These are phyloP conservation scores for Suillus subaureus DNA, from an alignment of 768 basidiomycete species.

Conservation along the genomic window DNA sequence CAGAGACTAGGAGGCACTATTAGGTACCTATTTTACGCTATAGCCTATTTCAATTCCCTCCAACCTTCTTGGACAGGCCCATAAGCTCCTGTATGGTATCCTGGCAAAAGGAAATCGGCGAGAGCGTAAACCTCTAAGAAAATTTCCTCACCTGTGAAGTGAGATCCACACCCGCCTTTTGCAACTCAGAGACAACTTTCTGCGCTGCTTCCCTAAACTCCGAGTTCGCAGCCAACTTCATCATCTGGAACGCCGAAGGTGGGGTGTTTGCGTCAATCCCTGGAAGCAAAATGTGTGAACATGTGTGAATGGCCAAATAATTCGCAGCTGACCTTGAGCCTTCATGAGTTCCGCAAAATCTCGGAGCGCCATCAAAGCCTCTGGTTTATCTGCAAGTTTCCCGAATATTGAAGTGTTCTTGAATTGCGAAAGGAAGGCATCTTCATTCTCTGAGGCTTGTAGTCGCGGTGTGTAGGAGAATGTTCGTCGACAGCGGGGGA, in stretches of 20 bases:
- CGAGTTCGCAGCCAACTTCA: conserved; percentile 53
- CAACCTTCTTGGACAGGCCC: conserved; percentile 31
- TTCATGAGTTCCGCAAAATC: conserved; percentile 48
- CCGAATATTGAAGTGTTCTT: conserved; percentile 47
- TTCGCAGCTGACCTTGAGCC: conserved; percentile 44
- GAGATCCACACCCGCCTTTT: conserved; percentile 63
- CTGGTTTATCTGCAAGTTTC: conserved; percentile 52
- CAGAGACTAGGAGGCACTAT: conserved; percentile 4
- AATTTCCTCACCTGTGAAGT: conserved; percentile 48
- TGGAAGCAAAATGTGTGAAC: conserved; percentile 22
- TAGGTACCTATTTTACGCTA: conserved; percentile 2
- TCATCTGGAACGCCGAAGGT: conserved; percentile 54
- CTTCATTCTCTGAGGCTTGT: conserved; percentile 36
- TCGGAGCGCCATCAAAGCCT: conserved; percentile 50
- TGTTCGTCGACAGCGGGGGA: conserved; percentile 23
- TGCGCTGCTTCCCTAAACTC: conserved; percentile 54
- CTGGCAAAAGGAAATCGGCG: conserved; percentile 30
- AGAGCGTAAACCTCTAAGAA: neutral
- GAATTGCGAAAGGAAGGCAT: conserved; percentile 42
- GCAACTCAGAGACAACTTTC: conserved; percentile 49
- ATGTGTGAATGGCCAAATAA: conserved; percentile 8
- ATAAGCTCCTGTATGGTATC: conserved; percentile 46
- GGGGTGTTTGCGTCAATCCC: conserved; percentile 49
- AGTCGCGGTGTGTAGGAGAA: conserved; percentile 32
- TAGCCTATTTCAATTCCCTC: conserved; percentile 16